Base-by-base conservation (phyloP, 1,284 basidiomycete genomes). In the Rhizoctonia solani region DNA sequence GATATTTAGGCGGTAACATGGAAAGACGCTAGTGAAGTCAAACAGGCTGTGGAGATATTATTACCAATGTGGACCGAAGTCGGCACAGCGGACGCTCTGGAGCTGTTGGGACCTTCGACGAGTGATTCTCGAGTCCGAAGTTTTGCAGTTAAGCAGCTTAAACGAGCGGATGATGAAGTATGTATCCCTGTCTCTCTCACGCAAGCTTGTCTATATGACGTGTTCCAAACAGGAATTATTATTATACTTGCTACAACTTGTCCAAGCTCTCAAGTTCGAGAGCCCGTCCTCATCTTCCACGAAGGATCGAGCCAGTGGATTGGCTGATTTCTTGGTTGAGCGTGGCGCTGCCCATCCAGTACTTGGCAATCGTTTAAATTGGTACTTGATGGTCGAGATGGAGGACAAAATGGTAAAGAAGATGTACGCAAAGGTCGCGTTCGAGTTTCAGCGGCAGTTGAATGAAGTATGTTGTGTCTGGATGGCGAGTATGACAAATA, bases 351-450 rank as follows among this genome's bases (percentile, higher is more conserved):
- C 83, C 61, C 96, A 97, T 73, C 82, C 83, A 0, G 83, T 94
- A 0, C 81, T 99, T 1, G 96, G 95, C 0, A 98, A 98, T 74
- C 85, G 92, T 29, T 82, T 99, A 69, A 91, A 97, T 75, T 99
- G 97, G 97, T 99, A 99, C 74, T 85, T 99, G 63, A 93, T 93
- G 83, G 96, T 99, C 2, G 97, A 99, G 77, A 89, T 90, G 50
- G 78, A 87, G 27, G 93, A 95, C 75, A 86, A 87, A 59, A 79
- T 87, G 27, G 87, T 91, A 74, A 92, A 92, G 1, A 92, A 92
- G 79, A 92, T 98, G 87, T 99, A 95, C 74, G 90, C 87, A 1
- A 85, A 89, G 55, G 92, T 99, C 1, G 91, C 92, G 9, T 92
- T 86, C 77, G 89, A 88, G 68, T 98, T 94, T 75, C 89, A 93